Percentiles rank a stretch among this genome's conserved stretches.
Evolutionary conservation across 2,329 filamentous ascomycete species (phyloP).

Genomic region (Pseudogymnoascus sp.): DNA sequence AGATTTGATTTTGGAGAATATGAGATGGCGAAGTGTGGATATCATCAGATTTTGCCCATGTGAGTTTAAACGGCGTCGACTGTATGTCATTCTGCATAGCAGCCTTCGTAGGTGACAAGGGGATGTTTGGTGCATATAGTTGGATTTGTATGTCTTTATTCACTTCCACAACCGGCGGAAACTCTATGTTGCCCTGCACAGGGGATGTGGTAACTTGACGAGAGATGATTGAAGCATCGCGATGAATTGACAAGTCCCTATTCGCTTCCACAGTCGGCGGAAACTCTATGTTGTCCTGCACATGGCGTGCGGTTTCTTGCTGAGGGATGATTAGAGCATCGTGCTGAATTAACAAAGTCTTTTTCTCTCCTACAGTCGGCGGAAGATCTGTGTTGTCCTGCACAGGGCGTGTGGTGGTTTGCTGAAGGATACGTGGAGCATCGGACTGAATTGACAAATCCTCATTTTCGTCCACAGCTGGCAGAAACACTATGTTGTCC

Average conservation of each 20-base stretch:
- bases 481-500: neutral
- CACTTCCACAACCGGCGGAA: neutral
- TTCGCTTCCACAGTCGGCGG: neutral
- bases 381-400: neutral
- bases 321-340: neutral
- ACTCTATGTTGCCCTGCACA: neutral
- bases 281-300: neutral
- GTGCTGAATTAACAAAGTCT: neutral
- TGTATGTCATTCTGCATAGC: neutral
- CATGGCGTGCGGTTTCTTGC: neutral
- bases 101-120: neutral
- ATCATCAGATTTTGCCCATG: neutral
- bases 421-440: neutral
- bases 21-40: neutral
- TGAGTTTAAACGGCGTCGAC: neutral
- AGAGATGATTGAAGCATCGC: neutral
- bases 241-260: neutral
- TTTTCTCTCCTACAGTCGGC: neutral
- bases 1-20: neutral
- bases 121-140: neutral
- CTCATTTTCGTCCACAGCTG: neutral
- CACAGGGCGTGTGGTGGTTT: neutral
- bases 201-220: neutral
- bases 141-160: neutral
- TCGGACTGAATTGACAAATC: neutral